Evolutionary conservation across 768 basidiomycete genomes (phyloP).

Genomic region (Terana coerulea): DNA sequence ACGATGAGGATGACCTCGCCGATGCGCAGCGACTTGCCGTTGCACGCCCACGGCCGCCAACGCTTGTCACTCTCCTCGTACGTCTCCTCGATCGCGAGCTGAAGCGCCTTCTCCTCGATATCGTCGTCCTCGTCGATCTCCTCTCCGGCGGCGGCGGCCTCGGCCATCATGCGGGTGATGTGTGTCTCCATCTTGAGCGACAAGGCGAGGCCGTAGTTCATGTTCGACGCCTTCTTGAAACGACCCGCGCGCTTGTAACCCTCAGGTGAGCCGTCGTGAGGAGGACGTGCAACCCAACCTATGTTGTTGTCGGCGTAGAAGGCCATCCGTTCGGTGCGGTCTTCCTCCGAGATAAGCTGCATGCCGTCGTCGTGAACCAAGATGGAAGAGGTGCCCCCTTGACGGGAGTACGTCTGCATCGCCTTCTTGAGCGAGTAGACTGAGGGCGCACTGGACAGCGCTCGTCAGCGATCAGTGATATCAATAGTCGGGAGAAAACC

Average conservation of each 20-base stretch:
- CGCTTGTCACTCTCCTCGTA: constrained; percentile 52
- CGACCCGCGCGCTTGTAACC: constrained; percentile 81
- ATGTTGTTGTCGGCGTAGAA: constrained; percentile 78
- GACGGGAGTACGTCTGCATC: constrained; percentile 85
- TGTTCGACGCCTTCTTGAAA: constrained; percentile 93
- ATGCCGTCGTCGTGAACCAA: constrained; percentile 84
- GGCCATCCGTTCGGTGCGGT: constrained; percentile 59
- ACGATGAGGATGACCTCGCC: constrained; percentile 80
- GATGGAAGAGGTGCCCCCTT: constrained; percentile 79
- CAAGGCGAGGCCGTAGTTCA: constrained; percentile 77
- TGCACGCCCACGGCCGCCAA: constrained; percentile 75
- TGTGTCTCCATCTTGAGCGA: constrained; percentile 56
- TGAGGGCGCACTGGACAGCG: constrained; percentile 55
- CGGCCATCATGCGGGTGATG: constrained; percentile 43
- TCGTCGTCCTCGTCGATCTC: constrained; percentile 40
- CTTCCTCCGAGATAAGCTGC: constrained; percentile 58
- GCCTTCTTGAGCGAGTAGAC: constrained; percentile 79
- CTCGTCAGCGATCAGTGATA: background rate
- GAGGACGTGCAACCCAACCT: constrained; percentile 80
- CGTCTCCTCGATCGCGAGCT: constrained; percentile 71
- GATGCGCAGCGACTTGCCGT: constrained; percentile 69
- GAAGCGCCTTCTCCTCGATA: constrained; percentile 71
- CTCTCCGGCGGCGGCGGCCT: constrained; percentile 27
- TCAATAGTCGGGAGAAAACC: constrained; percentile 24
- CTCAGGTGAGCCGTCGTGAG: constrained; percentile 54